A percentile compares a stretch with the other conserved stretches of the same genome.
These are phyloP conservation scores for Gracilaria gracilis DNA, from an alignment of 23 red algal genomes.

Conservation along the genomic window DNA sequence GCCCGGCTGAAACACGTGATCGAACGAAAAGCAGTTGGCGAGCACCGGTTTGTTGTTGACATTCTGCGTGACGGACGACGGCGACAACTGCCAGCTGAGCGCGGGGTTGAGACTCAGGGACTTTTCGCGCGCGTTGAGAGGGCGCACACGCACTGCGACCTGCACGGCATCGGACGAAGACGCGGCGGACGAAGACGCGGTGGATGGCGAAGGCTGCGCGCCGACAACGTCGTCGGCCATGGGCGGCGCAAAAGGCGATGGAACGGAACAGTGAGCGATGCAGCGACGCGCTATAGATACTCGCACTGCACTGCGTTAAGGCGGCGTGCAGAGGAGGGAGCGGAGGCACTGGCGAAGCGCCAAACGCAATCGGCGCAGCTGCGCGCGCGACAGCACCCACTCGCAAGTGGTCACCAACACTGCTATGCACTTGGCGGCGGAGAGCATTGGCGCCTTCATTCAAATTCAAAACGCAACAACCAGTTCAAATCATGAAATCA, in stretches of 20 bases:
- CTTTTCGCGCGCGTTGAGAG: constrained; percentile 84
- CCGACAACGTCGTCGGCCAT: background rate
- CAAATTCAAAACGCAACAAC: background rate
- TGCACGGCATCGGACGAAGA: constrained; percentile 54
- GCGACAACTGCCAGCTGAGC: constrained; percentile 36
- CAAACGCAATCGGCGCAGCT: background rate
- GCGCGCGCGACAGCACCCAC: background rate
- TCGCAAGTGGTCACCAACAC: constrained; percentile 1
- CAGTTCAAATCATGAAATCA: no score
- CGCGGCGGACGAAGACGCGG: no score
- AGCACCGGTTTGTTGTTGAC: constrained; percentile 20
- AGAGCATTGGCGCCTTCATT: background rate
- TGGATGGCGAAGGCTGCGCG: background rate
- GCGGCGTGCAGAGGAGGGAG: no score
- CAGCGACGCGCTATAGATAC: no score
- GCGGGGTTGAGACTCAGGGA: constrained; percentile 20
- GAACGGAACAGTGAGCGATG: no score
- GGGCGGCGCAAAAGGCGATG: background rate
- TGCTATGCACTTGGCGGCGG: background rate
- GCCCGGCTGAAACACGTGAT: constrained; percentile 79
- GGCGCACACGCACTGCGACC: constrained; percentile 84
- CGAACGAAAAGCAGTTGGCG: constrained; percentile 74
- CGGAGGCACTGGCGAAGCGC: background rate
- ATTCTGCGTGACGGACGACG: constrained; percentile 20
- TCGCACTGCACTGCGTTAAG: no score